A percentile compares a stretch with the other conserved stretches of the same genome.
Conservation (phyloP, 257 asterid species). For the Misopates orontium region DNA sequence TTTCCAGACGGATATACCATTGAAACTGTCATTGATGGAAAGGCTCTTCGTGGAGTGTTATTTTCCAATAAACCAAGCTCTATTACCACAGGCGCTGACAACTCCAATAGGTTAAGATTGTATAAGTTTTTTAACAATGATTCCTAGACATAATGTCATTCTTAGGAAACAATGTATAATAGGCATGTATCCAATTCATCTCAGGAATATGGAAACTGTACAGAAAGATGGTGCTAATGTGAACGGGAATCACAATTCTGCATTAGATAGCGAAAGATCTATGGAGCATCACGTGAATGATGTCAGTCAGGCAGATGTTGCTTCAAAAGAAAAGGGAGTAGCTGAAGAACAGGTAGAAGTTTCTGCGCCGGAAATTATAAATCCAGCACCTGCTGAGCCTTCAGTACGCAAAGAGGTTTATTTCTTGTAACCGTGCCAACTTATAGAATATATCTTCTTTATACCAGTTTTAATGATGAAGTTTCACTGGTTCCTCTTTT, state of each 20-base stretch:
- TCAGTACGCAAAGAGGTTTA: slow-evolving; percentile 57
- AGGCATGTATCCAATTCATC: slow-evolving; percentile 21
- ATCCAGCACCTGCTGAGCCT: slow-evolving; percentile 41
- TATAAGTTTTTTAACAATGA: slow-evolving; percentile 16
- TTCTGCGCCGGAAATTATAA: slow-evolving; percentile 46
- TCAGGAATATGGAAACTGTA: slow-evolving; percentile 51
- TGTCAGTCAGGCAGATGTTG: slow-evolving; percentile 40
- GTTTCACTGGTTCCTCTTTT: too few species aligned
- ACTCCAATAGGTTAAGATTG: slow-evolving; percentile 47
- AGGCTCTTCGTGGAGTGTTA: slow-evolving; percentile 75
- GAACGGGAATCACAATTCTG: slow-evolving; percentile 40
- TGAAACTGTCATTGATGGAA: slow-evolving; percentile 88
- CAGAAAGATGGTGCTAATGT: slow-evolving; percentile 35
- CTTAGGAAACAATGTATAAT: slow-evolving; percentile 1
- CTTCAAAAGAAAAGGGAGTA: slow-evolving; percentile 34
- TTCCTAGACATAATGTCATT: slow-evolving; percentile 1
- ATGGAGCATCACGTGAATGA: slow-evolving; percentile 40
- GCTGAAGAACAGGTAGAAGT: slow-evolving; percentile 40
- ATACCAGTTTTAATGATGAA: slow-evolving; percentile 19
- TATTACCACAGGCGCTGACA: slow-evolving; percentile 40
- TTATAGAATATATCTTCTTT: neutral
- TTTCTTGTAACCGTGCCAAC: slow-evolving; percentile 9
- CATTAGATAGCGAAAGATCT: slow-evolving; percentile 38
- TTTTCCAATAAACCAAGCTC: slow-evolving; percentile 62
- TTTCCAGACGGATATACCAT: slow-evolving; percentile 63